Evolutionary conservation across 352 stramenopile species (phyloP), one percentile per base, ranked within the genome.

Genomic region (Pythium aristosporum): DNA sequence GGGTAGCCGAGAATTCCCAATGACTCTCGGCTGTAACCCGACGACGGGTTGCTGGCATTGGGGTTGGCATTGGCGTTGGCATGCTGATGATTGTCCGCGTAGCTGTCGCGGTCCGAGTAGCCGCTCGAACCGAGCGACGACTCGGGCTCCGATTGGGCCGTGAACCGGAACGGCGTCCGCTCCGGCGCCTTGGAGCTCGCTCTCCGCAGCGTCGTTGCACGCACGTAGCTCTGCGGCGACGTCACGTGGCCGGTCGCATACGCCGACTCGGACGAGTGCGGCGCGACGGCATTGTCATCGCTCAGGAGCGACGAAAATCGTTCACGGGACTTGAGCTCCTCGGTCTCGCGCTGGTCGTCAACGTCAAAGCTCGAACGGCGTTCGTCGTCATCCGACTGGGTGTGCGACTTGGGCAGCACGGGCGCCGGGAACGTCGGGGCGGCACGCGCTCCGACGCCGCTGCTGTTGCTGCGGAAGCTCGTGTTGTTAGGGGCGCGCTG

Each of bases 1-100:
- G 84, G 84, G 68, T 94, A 94, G 61, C 79, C 83, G 61, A 94
- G 79, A 68, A 94, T 83, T 71, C 73, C 91, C 61, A 91, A 69
- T 32, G 85, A 92, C 30, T 91, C 82, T 44, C 79, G 75, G 61
- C 80, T 89, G 71, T 92, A 92, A 48, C 85, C 82, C 18, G 68
- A 54, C 9, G 47, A 64, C 59, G 68, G 82, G 52, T 85, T 74
- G 30, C 76, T 76, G 72, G 80, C 34, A 13, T 39, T 68, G 39
- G 79, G 86, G 9, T 46, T 37, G 32, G 48, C 12, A n/a, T 63
- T 77, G 42, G 57, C 21, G 16, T 18, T 47, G 15, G 43, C 12
- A 11, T 46, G 47, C 10, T 47, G 5, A 30, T 57, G 48, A 30
- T 59, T 50, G 11, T 56, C 61, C 2, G 65, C 51, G 60, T 65